Evolutionary conservation across 1,139 yeast genomes (phyloP).

Genomic region (Martiniozyma asiatica): DNA sequence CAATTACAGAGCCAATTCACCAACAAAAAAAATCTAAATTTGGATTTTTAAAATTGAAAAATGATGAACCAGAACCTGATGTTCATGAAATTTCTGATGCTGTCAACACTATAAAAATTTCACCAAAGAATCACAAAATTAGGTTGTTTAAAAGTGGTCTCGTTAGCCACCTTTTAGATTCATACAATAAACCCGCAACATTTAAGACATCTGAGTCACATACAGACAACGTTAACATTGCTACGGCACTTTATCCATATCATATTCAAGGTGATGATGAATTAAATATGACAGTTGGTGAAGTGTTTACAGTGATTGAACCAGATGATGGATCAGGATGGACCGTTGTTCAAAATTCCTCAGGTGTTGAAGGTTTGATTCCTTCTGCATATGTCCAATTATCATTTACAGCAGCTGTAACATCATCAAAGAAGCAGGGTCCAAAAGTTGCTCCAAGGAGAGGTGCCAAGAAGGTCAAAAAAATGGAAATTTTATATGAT

Average conservation of each 20-base stretch:
- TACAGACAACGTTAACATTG: constrained; percentile 19
- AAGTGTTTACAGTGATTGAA: constrained; percentile 43
- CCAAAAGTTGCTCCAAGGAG: constrained; percentile 79
- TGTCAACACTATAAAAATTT: constrained; percentile 8
- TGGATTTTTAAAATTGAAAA: constrained; percentile 34
- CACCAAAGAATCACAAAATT: constrained; percentile 8
- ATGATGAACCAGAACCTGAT: constrained; percentile 6
- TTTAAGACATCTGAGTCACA: constrained; percentile 8
- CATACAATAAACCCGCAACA: constrained; percentile 1
- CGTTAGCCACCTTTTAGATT: constrained; percentile 8
- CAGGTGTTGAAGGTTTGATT: constrained; percentile 58
- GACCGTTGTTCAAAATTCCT: constrained; percentile 43
- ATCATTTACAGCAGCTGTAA: constrained; percentile 8
- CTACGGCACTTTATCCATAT: constrained; percentile 55
- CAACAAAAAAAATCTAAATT: constrained; percentile 41
- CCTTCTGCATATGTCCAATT: constrained; percentile 77
- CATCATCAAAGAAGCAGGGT: constrained; percentile 38
- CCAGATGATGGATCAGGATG: constrained; percentile 91
- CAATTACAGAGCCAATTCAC: constrained; percentile 32
- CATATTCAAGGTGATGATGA: constrained; percentile 70
- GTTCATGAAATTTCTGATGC: constrained; percentile 7
- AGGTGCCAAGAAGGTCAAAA: constrained; percentile 52
- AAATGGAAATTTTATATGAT: constrained; percentile 67
- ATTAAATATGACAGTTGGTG: constrained; percentile 49
- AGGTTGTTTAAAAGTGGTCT: constrained; percentile 10